A percentile compares a stretch with the other conserved stretches of the same genome.
Conservation (phyloP, 2,329 filamentous ascomycete genomes). For the Colletotrichum viniferum region DNA sequence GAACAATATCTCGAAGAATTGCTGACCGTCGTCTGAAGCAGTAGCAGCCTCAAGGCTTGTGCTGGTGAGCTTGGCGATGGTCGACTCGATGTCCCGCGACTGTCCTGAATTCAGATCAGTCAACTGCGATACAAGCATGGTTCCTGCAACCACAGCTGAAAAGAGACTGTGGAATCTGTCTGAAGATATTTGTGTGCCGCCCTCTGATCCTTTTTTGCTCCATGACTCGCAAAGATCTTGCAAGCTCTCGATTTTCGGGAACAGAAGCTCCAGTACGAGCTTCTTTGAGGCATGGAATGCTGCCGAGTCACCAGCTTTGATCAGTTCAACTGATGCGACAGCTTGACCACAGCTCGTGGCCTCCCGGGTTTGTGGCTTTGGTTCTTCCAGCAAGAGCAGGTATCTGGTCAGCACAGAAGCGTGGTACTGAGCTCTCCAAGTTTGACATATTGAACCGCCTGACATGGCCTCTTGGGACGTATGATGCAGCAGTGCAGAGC, state of each 20-base stretch:
- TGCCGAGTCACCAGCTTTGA: constrained; percentile 35
- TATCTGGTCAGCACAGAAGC: constrained; percentile 55
- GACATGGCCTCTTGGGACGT: constrained; percentile 38
- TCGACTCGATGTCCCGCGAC: constrained; percentile 52
- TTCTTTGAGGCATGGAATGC: constrained; percentile 51
- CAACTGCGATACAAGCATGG: constrained; percentile 53
- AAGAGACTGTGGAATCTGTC: constrained; percentile 59
- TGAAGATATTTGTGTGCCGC: constrained; percentile 52
- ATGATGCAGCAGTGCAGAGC: constrained; percentile 42
- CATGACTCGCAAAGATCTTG: constrained; percentile 51
- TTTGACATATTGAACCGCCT: constrained; percentile 53
- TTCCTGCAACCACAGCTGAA: constrained; percentile 49
- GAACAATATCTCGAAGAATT: constrained; percentile 52
- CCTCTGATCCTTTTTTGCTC: constrained; percentile 49
- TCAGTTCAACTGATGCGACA: constrained; percentile 6
- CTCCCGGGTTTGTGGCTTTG: constrained; percentile 2
- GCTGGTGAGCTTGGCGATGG: constrained; percentile 45
- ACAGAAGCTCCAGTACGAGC: constrained; percentile 57
- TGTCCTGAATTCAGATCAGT: constrained; percentile 50
- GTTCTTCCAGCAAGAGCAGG: constrained; percentile 55
- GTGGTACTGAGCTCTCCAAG: constrained; percentile 49
- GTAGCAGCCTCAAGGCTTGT: constrained; percentile 44
- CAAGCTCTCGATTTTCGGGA: constrained; percentile 57
- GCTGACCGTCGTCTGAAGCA: constrained; percentile 47
- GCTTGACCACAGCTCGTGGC: not conserved